These are phyloP conservation scores for Colletotrichum sidae DNA, from an alignment of 2,329 filamentous ascomycete genomes.

Conservation along the genomic window DNA sequence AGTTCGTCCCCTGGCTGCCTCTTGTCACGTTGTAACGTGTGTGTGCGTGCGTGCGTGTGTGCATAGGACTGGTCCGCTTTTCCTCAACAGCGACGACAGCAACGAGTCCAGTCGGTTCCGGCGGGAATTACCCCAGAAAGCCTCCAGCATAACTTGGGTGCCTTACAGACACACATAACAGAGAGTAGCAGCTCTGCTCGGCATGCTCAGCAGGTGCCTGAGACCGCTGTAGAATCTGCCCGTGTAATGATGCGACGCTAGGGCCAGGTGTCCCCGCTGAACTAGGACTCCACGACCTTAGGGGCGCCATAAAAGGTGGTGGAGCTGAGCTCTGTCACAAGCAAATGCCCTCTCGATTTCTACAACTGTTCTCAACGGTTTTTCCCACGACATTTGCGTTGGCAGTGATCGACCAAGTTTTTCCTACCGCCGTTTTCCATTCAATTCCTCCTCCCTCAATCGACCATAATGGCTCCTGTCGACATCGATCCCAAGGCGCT, in stretches of 20 bases:
- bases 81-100: no score
- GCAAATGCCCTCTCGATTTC: slow-evolving; percentile 12
- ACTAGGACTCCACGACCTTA: no score
- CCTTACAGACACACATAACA: no score
- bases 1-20: no score
- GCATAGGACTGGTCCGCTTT: no score
- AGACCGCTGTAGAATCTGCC: neutral
- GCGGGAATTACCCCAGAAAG: no score
- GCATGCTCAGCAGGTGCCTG: no score
- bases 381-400: slow-evolving; percentile 16
- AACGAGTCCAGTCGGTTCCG: no score
- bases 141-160: no score
- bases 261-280: slow-evolving; percentile 33
- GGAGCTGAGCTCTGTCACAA: slow-evolving; percentile 36
- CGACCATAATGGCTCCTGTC: slow-evolving; percentile 51
- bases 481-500: slow-evolving; percentile 53
- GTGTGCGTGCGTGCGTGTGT: no score
- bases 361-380: slow-evolving; percentile 34
- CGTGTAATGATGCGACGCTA: slow-evolving; percentile 35
- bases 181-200: no score
- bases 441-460: neutral
- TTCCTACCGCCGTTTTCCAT: neutral
- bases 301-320: slow-evolving; percentile 27
- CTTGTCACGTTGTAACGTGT: no score
- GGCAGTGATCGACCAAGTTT: neutral